A percentile compares a stretch with the other conserved stretches of the same genome.
phyloP scores from a whole-genome alignment of 2,329 filamentous ascomycete species.

The Bipolaris zeicola region DNA sequence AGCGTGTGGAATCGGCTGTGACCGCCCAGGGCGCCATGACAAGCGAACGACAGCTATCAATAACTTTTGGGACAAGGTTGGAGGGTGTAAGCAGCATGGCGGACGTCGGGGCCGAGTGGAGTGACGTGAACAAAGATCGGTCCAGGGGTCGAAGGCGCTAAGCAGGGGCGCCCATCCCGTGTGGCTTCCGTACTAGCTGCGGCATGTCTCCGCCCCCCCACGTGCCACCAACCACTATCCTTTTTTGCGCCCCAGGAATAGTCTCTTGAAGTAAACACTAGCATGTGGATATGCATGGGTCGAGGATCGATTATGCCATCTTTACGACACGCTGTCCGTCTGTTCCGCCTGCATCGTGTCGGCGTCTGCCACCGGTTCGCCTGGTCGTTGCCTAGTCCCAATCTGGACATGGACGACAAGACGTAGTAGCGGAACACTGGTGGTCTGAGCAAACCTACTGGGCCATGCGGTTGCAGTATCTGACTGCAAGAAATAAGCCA shows the following conservation, averaged over 20 bases:
- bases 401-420: slow-evolving; percentile 14
- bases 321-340: slow-evolving; percentile 22
- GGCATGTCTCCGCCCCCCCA: slow-evolving; percentile 19
- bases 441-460: slow-evolving; percentile 10
- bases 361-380: slow-evolving; percentile 20
- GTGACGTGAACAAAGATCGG: slow-evolving; percentile 24
- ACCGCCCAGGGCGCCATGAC: not conserved
- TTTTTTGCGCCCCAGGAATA: slow-evolving; percentile 5
- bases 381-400: slow-evolving; percentile 12
- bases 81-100: slow-evolving; percentile 16
- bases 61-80: slow-evolving; percentile 1
- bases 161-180: slow-evolving; percentile 12
- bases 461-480: slow-evolving; percentile 4
- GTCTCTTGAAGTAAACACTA: not conserved
- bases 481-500: slow-evolving; percentile 15
- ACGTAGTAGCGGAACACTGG: slow-evolving; percentile 23
- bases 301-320: slow-evolving; percentile 12
- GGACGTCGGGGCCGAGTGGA: slow-evolving; percentile 19
- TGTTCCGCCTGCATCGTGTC: slow-evolving; percentile 17
- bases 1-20: slow-evolving; percentile 5
- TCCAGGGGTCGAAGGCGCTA: slow-evolving; percentile 18
- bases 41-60: slow-evolving; percentile 12
- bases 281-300: slow-evolving; percentile 18
- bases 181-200: slow-evolving; percentile 20
- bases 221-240: slow-evolving; percentile 6